Evolutionary conservation across 495 filamentous ascomycete species (phyloP), one percentile per base, ranked within the genome.

Genomic region (Cercophora samala): DNA sequence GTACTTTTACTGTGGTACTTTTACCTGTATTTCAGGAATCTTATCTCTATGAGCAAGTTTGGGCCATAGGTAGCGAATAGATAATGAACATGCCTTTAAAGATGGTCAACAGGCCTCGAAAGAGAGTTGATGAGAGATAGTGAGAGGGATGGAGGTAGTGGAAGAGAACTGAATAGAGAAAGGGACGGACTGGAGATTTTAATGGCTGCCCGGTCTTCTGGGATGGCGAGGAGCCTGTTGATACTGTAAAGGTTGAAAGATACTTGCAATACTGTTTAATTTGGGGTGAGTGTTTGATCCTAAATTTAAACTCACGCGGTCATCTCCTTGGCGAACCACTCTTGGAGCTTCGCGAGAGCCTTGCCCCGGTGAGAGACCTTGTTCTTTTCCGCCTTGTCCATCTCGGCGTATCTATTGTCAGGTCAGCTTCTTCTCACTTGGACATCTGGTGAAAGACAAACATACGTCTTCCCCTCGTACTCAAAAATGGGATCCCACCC

Each of bases 401-500:
- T 99, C 81, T 99, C 95, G 24, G 95, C 96, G 74, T 96, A 89
- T 6, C 85, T 89, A 29, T 51, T 6, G 9, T 46, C 17, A 56
- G 9, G 62, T 60, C 15, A 13, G 63, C 21, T 58, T 46, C 26
- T 54, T 54, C 53, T 21, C 53, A 19, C n/a, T 23, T 56, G 4
- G 13, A 21, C 53, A 22, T 9, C 53, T 1, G 6, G 1, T 26
- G 25, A 64, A 11, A 25, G 4, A 29, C 5, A 64, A 23, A 80
- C 85, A 77, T 78, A 98, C 79, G 95, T 99, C 78, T 92, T 80
- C 59, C 93, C 94, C 69, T 94, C 86, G 71, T 95, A 93, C 79
- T 99, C 95, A 71, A 99, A 99, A 60, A 96, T 90, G 0, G 96
- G 87, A 75, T 99, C 95, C 95, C 96, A 98, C 15, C 95, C 95